Percentiles rank a stretch among this genome's conserved stretches.
Evolutionary conservation across 2,329 filamentous ascomycete species (phyloP).

Genomic region (Fusarium torreyae): DNA sequence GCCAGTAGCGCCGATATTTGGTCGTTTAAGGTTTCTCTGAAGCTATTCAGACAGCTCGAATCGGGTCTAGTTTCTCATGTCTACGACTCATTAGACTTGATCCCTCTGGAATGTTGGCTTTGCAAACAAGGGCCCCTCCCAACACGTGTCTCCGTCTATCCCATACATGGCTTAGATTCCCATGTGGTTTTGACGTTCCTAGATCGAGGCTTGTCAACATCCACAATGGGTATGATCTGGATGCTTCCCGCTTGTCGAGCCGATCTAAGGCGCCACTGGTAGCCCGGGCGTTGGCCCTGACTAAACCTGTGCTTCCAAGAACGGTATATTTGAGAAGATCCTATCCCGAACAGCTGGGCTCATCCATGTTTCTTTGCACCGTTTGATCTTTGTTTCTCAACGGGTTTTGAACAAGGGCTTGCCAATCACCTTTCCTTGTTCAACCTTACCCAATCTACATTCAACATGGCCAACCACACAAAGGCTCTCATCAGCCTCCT

Average conservation of each 20-base stretch:
- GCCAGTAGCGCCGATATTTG: constrained; percentile 27
- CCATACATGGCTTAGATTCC: constrained; percentile 16
- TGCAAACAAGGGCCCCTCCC: constrained; percentile 22
- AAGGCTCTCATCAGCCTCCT: constrained; percentile 27
- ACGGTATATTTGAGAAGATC: constrained; percentile 35
- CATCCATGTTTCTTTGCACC: neutral
- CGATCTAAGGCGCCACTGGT: constrained; percentile 4
- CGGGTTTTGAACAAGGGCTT: constrained; percentile 25
- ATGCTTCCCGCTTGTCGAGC: constrained; percentile 3
- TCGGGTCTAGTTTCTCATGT: constrained; percentile 20
- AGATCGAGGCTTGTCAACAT: constrained; percentile 13
- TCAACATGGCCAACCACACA: constrained; percentile 28
- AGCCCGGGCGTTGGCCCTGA: constrained; percentile 10
- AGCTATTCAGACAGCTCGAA: constrained; percentile 27
- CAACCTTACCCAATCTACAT: constrained; percentile 6
- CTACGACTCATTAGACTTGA: constrained; percentile 6
- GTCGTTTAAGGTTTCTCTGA: constrained; percentile 35
- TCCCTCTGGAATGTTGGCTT: constrained; percentile 28
- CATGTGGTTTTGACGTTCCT: constrained; percentile 22
- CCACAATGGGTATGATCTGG: constrained; percentile 16
- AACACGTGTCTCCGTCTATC: constrained; percentile 7
- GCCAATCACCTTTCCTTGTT: constrained; percentile 19
- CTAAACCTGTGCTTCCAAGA: neutral
- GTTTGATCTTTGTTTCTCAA: constrained; percentile 6
- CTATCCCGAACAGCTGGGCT: constrained; percentile 12